phyloP scores from a whole-genome alignment of 768 basidiomycete genomes.

The Termitomyces sp. region DNA sequence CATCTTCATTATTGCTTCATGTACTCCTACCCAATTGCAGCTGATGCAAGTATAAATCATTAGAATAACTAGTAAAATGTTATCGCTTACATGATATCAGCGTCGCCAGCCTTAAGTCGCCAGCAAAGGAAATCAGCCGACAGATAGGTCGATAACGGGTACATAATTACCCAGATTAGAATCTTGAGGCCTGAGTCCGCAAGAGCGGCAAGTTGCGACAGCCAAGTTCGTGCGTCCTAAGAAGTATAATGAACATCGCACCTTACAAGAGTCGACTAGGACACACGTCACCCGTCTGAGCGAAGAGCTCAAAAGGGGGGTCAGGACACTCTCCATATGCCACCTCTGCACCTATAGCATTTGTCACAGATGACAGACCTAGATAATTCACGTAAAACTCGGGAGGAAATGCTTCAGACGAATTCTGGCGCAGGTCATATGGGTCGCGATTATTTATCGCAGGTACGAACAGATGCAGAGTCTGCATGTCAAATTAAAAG shows the following conservation, averaged over 20 bases:
- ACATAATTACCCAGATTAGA: constrained; percentile 40
- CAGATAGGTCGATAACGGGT: not conserved
- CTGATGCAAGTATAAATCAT: constrained; percentile 42
- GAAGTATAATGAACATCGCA: constrained; percentile 9
- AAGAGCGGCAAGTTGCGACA: constrained; percentile 43
- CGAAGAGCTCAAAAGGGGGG: constrained; percentile 34
- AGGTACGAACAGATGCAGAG: constrained; percentile 39
- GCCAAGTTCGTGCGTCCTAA: constrained; percentile 46
- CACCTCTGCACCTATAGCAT: constrained; percentile 36
- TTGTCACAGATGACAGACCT: constrained; percentile 23
- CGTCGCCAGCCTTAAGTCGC: constrained; percentile 34
- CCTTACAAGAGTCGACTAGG: constrained; percentile 19
- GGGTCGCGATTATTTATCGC: constrained; percentile 47
- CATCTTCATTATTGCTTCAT: constrained; percentile 33
- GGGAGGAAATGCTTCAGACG: constrained; percentile 48
- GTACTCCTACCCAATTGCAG: constrained; percentile 43
- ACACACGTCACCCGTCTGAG: constrained; percentile 50
- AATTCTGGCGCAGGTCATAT: constrained; percentile 54
- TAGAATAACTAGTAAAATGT: not conserved
- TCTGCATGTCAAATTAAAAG: constrained; percentile 19
- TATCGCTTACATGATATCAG: constrained; percentile 42
- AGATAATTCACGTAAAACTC: constrained; percentile 50
- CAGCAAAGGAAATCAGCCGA: constrained; percentile 5
- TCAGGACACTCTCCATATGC: constrained; percentile 44
- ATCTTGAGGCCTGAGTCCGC: constrained; percentile 36